Percentiles rank a stretch among this genome's conserved stretches.
phyloP scores from a whole-genome alignment of 495 filamentous ascomycete species.

The Letharia lupina region DNA sequence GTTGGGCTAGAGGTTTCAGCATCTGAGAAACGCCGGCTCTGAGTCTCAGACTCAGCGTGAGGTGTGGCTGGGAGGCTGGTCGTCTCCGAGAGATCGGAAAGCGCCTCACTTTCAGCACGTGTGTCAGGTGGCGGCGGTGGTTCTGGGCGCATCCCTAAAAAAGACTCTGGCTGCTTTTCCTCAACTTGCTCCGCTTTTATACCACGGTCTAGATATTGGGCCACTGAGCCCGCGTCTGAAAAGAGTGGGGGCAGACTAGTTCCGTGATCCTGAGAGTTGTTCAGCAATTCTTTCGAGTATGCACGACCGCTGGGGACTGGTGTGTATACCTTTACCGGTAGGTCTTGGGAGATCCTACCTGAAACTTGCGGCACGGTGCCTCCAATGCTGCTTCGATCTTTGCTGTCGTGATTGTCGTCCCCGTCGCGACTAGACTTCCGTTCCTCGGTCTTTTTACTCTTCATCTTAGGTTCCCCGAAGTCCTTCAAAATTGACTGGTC shows the following conservation, averaged over 20 bases:
- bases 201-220: conserved; percentile 11
- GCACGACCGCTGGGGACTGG: conserved; percentile 14
- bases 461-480: conserved; percentile 35
- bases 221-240: conserved; percentile 11
- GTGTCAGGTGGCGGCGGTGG: conserved; percentile 31
- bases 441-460: conserved; percentile 38
- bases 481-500: conserved; percentile 23
- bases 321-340: conserved; percentile 25
- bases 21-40: conserved; percentile 1
- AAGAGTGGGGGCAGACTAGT: conserved; percentile 2
- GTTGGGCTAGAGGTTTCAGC: conserved; percentile 1
- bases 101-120: conserved; percentile 4
- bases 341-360: conserved; percentile 26
- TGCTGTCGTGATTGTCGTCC: conserved; percentile 27
- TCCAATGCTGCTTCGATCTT: conserved; percentile 10
- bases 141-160: conserved; percentile 46
- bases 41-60: conserved; percentile 3
- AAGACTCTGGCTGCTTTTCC: conserved; percentile 35
- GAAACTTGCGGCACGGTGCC: conserved; percentile 5
- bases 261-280: conserved; percentile 15
- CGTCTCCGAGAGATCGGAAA: conserved; percentile 17
- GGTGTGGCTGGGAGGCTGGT: conserved; percentile 11
- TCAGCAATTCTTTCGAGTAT: conserved; percentile 14
- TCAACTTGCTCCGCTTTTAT: conserved; percentile 7
- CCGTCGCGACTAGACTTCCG: conserved; percentile 32